Evolutionary conservation across 169 alveolate genomes (phyloP), one percentile per base, ranked within the genome.

Genomic region (Ichthyophthirius multifiliis): DNA sequence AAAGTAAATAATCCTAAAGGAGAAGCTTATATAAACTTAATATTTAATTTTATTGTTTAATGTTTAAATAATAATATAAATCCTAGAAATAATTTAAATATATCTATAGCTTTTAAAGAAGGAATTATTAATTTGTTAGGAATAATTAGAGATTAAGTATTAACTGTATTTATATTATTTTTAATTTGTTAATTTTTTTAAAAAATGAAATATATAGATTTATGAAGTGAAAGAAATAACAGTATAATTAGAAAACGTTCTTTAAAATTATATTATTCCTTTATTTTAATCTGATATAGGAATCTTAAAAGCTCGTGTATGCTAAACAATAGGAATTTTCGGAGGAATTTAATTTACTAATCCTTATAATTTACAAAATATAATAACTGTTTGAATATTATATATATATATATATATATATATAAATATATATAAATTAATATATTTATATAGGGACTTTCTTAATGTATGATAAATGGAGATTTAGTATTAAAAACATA

Each of bases 401-500:
- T 5, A 27, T 16, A 3, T 15, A 20, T 27, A 2, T 27, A 5
- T 10, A 4, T 6, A 15, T 55, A 27, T 20, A n/a, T 6, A 55
- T 1, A 27, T 20, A 6, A 48, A 1, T 1, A 5, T 13, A 1
- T 48, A 48, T 13, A 10, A n/a, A 20, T n/a, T 1, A 48, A 1
- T 18, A n/a, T n/a, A n/a, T n/a, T n/a, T n/a, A n/a, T n/a, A 13
- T 13, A 78, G 48, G 84, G 84, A 41, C 63, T 78, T 27, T 78
- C 77, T 23, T 35, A 43, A 65, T 55, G 78, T n/a, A 78, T 78
- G 46, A 39, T 78, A n/a, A 78, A 65, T 44, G 73, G 73, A 30
- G 84, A 78, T 63, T 78, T 78, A 67, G 78, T 75, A 23, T 76
- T 78, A 2, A 44, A 78, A 43, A 78, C 65, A n/a, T 65, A 74